Evolutionary conservation across 441 rosid genomes (phyloP).

Genomic region (Kokia cookei): DNA sequence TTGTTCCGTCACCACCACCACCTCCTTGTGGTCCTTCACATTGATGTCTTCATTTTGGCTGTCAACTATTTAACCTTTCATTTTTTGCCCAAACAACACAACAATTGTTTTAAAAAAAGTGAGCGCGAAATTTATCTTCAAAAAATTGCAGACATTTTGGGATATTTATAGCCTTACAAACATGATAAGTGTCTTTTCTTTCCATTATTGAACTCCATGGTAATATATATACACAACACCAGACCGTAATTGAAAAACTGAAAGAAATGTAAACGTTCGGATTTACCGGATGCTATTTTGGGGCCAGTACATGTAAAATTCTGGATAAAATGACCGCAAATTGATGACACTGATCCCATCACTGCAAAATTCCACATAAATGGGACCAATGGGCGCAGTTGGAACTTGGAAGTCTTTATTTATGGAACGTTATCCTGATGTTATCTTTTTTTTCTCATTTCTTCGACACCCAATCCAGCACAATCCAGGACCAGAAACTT

Average conservation of each 20-base stretch:
- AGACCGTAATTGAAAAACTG: too few relatives aligned
- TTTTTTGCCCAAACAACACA: neutral
- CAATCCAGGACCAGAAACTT: slow-evolving; percentile 1
- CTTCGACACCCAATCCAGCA: neutral
- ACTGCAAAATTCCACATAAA: neutral
- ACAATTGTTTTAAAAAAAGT: neutral
- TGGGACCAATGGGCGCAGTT: neutral
- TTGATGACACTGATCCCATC: neutral
- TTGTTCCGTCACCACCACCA: neutral
- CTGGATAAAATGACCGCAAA: neutral
- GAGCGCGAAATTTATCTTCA: slow-evolving; percentile 30
- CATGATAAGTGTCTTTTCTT: neutral
- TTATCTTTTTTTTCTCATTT: neutral
- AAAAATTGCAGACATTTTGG: slow-evolving; percentile 6
- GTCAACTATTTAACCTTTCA: neutral
- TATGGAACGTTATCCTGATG: slow-evolving; percentile 26
- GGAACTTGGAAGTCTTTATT: neutral
- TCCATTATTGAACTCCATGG: neutral
- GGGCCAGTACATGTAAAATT: neutral
- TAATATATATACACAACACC: too few relatives aligned
- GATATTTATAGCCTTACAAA: slow-evolving; percentile 28
- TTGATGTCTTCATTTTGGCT: neutral
- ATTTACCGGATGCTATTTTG: neutral
- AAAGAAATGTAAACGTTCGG: neutral
- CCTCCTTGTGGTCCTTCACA: slow-evolving; percentile 26